Evolutionary conservation across 352 stramenopile genomes (phyloP), one percentile per base, ranked within the genome.

Genomic region (Globisporangium recalcitrans): DNA sequence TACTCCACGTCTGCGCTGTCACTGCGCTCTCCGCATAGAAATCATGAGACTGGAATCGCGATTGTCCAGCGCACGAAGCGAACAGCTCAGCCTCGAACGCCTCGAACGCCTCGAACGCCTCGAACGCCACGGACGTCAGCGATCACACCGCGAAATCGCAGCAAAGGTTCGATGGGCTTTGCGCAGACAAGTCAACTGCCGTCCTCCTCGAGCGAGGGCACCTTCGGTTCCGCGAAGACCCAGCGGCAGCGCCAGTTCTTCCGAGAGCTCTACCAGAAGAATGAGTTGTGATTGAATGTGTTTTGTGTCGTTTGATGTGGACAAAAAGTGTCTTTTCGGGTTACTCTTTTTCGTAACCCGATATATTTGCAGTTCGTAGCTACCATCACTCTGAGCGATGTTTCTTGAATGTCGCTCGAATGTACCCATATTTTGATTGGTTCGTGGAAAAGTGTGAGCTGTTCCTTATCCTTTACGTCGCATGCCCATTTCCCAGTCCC

Each of bases 1-100:
- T 78, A 67, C 8, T 83, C 74, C n/a, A 77, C 69, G 8, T 67
- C 72, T 26, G 72, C 74, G n/a, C 48, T 83, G 31, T 77, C 69
- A 6, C 65, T 82, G 49, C 60, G 67, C 53, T 83, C 74, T 1
- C 71, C 74, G 0, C 68, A 77, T 21, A 60, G 65, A 22, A 57
- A 31, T 8, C 38, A 46, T 31, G 34, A 52, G 14, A 58, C 29
- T 3, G 59, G 53, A 6, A 49, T 73, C 53, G 60, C 69, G 47
- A 68, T 69, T 31, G 32, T 73, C 40, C 56, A 62, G 19, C 52
- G 52, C 5, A 34, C 22, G 26, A 62, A 47, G 34, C 65, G 31
- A 51, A 38, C 59, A 22, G 47, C 49, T 38, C 64, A 60, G 1
- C 64, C 31, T 0, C 48, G 47, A 24, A 60, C 58, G 29, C 71